Base-by-base conservation (phyloP, 257 asterid species). In the Lavandula angustifolia region DNA sequence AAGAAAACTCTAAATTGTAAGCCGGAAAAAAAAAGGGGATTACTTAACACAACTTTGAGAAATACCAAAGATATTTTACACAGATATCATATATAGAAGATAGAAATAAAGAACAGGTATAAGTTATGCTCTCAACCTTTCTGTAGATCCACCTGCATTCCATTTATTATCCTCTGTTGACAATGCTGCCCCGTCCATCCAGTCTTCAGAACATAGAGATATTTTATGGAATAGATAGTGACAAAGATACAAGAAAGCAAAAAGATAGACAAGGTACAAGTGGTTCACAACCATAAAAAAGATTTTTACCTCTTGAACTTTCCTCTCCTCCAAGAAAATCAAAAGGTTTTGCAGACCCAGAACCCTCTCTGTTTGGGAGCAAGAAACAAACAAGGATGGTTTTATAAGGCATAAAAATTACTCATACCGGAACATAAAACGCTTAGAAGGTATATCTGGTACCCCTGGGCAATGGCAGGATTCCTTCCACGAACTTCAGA, bases 401-500 rank as follows among this genome's bases (percentile, higher is more conserved):
- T 50, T 22, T 38, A 53, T 13, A 62, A 40, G 42, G 41, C 43
- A 54, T 1, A 18, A 66, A 55, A 67, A n/a, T 18, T 34, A 51
- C 50, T 52, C 8, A 9, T 17, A 64, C 42, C 18, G 31, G 33
- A 27, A 35, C 13, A 37, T 7, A 17, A 44, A 51, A 3, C 33
- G 14, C 17, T 55, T 31, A 17, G 44, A 10, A 52, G 10, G 59
- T 33, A 31, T 54, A 54, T 8, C 7, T 34, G 14, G 74, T 90
- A 94, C 99, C 98, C 89, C 67, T 75, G 76, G 61, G 86, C 60
- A 43, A 67, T 29, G 53, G 79, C 81, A 71, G 90, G 61, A 76
- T 82, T 81, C 78, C 75, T 83, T 83, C 73, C 92, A 62, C 84
- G 92, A 73, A 90, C 98, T 81, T 94, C 97, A 44, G 95, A 73